phyloP scores from a whole-genome alignment of 768 basidiomycete genomes.

The Psilocybe azurescens region DNA sequence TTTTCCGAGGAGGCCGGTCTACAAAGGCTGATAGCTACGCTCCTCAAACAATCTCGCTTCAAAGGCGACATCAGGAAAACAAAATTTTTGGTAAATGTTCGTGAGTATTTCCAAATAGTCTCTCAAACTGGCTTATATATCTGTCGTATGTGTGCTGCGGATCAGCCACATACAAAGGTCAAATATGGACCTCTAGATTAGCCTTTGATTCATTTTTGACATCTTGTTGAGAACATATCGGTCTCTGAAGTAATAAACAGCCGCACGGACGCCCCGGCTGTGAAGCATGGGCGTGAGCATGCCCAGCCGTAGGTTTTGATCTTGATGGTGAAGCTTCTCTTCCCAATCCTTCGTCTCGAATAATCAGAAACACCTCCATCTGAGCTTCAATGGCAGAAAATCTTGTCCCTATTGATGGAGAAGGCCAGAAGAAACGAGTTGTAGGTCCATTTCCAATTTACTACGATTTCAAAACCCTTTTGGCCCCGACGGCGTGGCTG shows the following conservation, averaged over 20 bases:
- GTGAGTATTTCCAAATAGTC: no score
- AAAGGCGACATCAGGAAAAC: no score
- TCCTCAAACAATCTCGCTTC: no score
- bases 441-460: slow-evolving; percentile 53
- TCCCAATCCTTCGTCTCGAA: background rate
- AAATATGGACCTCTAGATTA: background rate
- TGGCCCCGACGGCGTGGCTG: slow-evolving; percentile 11
- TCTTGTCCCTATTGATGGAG: slow-evolving; percentile 73
- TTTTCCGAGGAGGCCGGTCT: no score
- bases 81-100: no score
- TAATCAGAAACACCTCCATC: slow-evolving; percentile 12
- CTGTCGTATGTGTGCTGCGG: no score
- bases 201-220: background rate
- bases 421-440: slow-evolving; percentile 83
- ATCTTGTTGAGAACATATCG: slow-evolving; percentile 3
- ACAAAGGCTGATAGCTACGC: no score
- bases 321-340: background rate
- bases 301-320: background rate
- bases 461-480: slow-evolving; percentile 10
- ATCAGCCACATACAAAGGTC: background rate
- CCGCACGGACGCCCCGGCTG: slow-evolving; percentile 4
- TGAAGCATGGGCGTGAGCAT: background rate
- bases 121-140: no score
- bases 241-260: slow-evolving; percentile 2
- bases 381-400: slow-evolving; percentile 35